Evolutionary conservation across 2,329 filamentous ascomycete genomes (phyloP), one percentile per base, ranked within the genome.

Genomic region (Rhynchosporium agropyri): DNA sequence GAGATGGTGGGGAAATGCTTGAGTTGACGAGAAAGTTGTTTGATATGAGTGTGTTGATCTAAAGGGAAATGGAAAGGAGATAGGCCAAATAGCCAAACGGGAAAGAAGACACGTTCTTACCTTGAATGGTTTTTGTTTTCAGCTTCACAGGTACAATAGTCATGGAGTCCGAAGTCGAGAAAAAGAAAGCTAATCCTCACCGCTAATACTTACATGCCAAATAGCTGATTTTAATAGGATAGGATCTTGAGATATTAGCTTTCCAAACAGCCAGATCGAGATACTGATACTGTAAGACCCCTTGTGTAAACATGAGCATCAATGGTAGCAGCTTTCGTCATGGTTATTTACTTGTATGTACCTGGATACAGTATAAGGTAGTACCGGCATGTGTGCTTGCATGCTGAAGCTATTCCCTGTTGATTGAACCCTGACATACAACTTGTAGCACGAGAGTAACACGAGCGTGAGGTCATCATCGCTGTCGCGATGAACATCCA

Each of bases 401-500:
- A 20, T 20, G 20, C 20, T 20, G 20, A 20, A 20, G 20, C 20
- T 20, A 20, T 20, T 20, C 20, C 20, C 20, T 20, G 20, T 20
- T 20, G 20, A 20, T 20, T 20, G 20, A 20, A 20, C 20, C 20
- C 20, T 20, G 20, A 20, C 20, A 20, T 20, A 20, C 20, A 20
- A 20, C 20, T 20, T 20, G 1, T 1, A 20, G 20, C 20, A 20
- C 20, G 20, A 20, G 20, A 20, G 20, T 20, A 20, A 20, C 20
- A 20, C 20, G 33, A 36, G 42, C 13, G 20, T 54, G 36, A 42
- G 51, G 51, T 54, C 51, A 42, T 53, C 50, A 20, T 26, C n/a
- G 12, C n/a, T 20, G 20, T 20, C 20, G 20, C 20, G 1, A 20
- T 20, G 20, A 48, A 48, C 45, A 48, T 26, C n/a, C n/a, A 26